Conservation (phyloP, 805 yeast species). For the Clavispora vitiphila region DNA sequence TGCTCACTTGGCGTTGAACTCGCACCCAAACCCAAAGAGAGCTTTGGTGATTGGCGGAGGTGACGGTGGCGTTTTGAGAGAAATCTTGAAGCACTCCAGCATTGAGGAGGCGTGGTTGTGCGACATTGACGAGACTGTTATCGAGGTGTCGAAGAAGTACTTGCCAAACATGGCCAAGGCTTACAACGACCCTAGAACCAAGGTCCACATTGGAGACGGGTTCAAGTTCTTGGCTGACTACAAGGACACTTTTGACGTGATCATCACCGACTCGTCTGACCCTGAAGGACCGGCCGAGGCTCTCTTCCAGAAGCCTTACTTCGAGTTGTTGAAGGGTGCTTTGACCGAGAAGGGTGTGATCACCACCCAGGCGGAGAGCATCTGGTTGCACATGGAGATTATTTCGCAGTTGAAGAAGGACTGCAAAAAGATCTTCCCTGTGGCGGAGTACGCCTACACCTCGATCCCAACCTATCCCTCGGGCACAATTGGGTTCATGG, state of each 20-base stretch:
- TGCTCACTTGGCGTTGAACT: constrained; percentile 85
- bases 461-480: constrained; percentile 96
- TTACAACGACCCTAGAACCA: constrained; percentile 82
- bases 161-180: constrained; percentile 85
- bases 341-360: constrained; percentile 87
- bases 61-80: constrained; percentile 97
- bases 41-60: constrained; percentile 98
- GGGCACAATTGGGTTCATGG: constrained; percentile 98
- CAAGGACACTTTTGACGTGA: constrained; percentile 86
- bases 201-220: constrained; percentile 94
- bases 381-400: constrained; percentile 86
- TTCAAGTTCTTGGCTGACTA: constrained; percentile 85
- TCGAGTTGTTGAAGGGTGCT: constrained; percentile 78
- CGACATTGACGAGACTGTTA: constrained; percentile 94
- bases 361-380: constrained; percentile 92
- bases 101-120: constrained; percentile 89
- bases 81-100: constrained; percentile 79
- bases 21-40: constrained; percentile 90
- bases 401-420: constrained; percentile 78
- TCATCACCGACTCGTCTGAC: constrained; percentile 95
- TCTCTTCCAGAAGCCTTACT: constrained; percentile 88
- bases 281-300: constrained; percentile 98
- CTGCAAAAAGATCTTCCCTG: constrained; percentile 83
- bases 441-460: constrained; percentile 85
- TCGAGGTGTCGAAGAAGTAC: constrained; percentile 77